Conservation (phyloP, 768 basidiomycete species). For the Dendrothele bispora region DNA sequence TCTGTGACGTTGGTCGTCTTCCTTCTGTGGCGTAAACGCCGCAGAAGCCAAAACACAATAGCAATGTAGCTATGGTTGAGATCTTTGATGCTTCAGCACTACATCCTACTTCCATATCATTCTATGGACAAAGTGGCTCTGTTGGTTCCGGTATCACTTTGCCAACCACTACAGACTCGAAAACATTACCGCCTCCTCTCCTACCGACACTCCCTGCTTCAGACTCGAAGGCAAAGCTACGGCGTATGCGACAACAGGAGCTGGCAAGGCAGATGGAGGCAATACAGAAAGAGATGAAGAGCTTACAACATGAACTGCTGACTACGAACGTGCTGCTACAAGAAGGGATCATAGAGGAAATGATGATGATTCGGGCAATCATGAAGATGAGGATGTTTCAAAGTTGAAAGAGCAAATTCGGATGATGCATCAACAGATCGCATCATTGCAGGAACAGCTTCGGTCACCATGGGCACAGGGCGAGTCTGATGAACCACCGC, state of each 20-base stretch:
- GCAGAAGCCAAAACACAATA: background rate
- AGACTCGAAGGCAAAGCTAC: background rate
- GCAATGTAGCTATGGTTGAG: background rate
- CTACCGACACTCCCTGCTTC: too few relatives aligned
- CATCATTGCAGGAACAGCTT: constrained; percentile 7
- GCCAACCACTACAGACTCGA: too few relatives aligned
- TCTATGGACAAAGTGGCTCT: too few relatives aligned
- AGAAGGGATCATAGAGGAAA: background rate
- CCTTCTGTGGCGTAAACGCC: background rate
- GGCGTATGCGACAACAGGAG: constrained; percentile 3
- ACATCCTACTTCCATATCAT: background rate
- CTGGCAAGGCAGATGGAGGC: background rate
- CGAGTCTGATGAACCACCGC: constrained; percentile 13
- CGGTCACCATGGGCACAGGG: constrained; percentile 12
- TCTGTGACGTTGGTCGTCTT: background rate
- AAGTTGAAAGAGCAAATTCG: constrained; percentile 3
- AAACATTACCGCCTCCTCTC: too few relatives aligned
- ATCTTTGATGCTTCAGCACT: background rate
- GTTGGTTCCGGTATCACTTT: too few relatives aligned
- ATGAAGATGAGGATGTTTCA: background rate
- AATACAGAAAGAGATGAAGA: constrained; percentile 4
- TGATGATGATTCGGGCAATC: too few relatives aligned
- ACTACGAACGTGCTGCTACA: background rate
- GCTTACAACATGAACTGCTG: background rate
- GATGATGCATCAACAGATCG: constrained; percentile 9